Percentiles rank a stretch among this genome's conserved stretches.
Conservation (phyloP, 192 early-diverging fungal species). For the Haplosporangium gracile region DNA sequence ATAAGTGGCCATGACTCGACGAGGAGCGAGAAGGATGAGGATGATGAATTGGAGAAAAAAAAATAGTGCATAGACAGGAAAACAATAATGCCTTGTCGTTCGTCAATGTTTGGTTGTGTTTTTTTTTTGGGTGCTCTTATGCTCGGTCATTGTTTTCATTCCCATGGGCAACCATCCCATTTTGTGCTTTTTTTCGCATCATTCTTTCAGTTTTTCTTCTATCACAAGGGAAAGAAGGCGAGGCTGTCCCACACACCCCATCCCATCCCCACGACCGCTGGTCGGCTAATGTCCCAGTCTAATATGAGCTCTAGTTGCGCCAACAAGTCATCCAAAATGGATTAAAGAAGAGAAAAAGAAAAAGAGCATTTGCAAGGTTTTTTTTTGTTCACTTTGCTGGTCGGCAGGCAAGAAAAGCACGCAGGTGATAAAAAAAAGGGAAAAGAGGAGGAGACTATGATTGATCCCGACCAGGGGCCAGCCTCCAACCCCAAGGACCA, state of each 20-base stretch:
- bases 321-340: not conserved
- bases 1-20: not conserved
- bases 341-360: not conserved
- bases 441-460: not conserved
- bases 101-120: not conserved
- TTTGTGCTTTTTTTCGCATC: not conserved
- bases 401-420: not conserved
- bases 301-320: not conserved
- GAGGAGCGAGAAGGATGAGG: not conserved
- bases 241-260: not conserved
- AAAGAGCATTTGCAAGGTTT: not conserved
- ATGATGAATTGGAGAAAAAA: not conserved
- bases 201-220: not conserved
- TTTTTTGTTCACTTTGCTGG: conserved; percentile 2
- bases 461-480: not conserved
- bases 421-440: not conserved
- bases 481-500: not conserved
- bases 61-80: not conserved
- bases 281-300: not conserved
- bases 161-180: not conserved
- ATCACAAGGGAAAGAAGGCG: not conserved
- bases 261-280: not conserved
- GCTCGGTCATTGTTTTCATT: conserved; percentile 3
- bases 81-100: not conserved
- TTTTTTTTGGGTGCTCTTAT: conserved; percentile 4